These are phyloP conservation scores for Amyloporia xantha DNA, from an alignment of 768 basidiomycete species.

Conservation along the genomic window DNA sequence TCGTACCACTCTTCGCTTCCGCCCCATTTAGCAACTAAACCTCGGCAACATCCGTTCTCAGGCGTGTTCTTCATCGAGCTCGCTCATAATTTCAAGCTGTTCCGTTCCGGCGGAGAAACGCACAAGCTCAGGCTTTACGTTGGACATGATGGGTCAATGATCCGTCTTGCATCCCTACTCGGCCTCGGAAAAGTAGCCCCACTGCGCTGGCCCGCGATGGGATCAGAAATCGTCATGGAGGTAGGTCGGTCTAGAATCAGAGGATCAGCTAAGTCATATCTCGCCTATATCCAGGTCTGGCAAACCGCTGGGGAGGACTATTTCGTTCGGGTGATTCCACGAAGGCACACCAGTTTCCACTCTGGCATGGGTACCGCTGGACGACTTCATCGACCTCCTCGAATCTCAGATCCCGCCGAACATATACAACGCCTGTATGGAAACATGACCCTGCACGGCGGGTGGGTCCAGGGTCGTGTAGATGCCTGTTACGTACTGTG, in stretches of 20 bases:
- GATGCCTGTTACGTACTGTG: neutral
- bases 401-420: constrained; percentile 29
- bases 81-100: constrained; percentile 31
- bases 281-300: constrained; percentile 31
- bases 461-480: neutral
- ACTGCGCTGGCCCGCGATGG: constrained; percentile 42
- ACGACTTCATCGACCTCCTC: constrained; percentile 29
- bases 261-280: neutral
- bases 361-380: constrained; percentile 32
- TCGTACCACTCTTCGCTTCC: neutral
- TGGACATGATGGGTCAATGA: constrained; percentile 44
- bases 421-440: constrained; percentile 21
- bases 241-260: too few relatives aligned
- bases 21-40: neutral
- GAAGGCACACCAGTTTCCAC: constrained; percentile 34
- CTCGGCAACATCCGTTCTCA: constrained; percentile 10
- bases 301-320: constrained; percentile 13
- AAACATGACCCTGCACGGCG: neutral
- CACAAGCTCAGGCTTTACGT: constrained; percentile 36
- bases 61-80: constrained; percentile 43
- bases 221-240: constrained; percentile 42
- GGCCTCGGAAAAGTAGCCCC: constrained; percentile 29
- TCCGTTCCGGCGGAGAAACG: constrained; percentile 27
- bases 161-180: constrained; percentile 31
- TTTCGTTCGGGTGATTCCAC: constrained; percentile 38